phyloP scores from a whole-genome alignment of 1,139 yeast genomes.

The Hyphopichia burtonii region DNA sequence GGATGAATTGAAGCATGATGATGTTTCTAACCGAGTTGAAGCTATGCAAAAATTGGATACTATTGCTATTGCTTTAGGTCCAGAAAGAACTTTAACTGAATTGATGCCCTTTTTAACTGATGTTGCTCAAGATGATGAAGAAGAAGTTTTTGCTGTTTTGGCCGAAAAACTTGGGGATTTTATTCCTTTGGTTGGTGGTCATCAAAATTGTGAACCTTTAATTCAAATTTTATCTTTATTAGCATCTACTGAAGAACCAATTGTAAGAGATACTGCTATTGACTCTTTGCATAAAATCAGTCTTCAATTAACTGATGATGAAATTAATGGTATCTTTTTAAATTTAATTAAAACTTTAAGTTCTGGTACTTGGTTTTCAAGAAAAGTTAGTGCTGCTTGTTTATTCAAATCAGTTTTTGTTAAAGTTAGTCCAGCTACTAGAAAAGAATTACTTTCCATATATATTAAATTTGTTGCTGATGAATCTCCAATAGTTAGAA shows the following conservation, averaged over 20 bases:
- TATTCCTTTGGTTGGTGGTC: slow-evolving; percentile 85
- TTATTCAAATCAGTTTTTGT: slow-evolving; percentile 71
- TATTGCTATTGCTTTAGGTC: slow-evolving; percentile 92
- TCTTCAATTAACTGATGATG: slow-evolving; percentile 61
- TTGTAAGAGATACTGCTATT: slow-evolving; percentile 93
- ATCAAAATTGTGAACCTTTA: slow-evolving; percentile 69
- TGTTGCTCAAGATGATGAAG: slow-evolving; percentile 98
- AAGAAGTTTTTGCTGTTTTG: slow-evolving; percentile 91
- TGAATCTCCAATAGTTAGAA: slow-evolving; percentile 97
- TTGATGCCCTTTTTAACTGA: slow-evolving; percentile 82
- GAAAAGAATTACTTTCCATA: slow-evolving; percentile 63
- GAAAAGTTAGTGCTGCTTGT: slow-evolving; percentile 91
- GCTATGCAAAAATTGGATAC: slow-evolving; percentile 96
- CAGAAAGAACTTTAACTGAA: slow-evolving; percentile 87
- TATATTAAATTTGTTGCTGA: slow-evolving; percentile 76
- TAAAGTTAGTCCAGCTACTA: slow-evolving; percentile 52
- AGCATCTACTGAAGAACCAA: slow-evolving; percentile 96
- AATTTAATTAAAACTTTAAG: slow-evolving; percentile 77
- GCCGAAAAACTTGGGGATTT: slow-evolving; percentile 90
- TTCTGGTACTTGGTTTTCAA: slow-evolving; percentile 92
- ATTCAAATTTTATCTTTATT: slow-evolving; percentile 85
- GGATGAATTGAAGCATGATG: slow-evolving; percentile 95
- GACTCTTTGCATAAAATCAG: slow-evolving; percentile 77
- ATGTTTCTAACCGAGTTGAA: slow-evolving; percentile 86
- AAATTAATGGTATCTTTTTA: slow-evolving; percentile 65